Evolutionary conservation across 2,329 filamentous ascomycete species (phyloP).

Genomic region (Fonsecaea pedrosoi): DNA sequence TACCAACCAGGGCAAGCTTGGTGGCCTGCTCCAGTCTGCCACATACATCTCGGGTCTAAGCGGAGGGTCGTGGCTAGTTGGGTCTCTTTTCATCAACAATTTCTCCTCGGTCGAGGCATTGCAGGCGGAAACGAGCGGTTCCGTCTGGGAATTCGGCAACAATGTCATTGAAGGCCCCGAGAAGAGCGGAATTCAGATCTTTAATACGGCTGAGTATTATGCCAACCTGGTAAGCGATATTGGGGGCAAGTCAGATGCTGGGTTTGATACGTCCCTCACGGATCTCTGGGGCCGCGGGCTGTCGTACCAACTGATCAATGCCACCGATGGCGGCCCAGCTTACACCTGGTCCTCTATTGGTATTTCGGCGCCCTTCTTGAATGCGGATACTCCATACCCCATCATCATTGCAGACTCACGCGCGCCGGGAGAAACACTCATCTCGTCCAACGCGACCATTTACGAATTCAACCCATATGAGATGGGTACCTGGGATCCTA

Average conservation of each 20-base stretch:
- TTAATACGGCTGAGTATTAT: constrained; percentile 69
- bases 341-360: constrained; percentile 86
- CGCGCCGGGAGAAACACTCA: constrained; percentile 64
- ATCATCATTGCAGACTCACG: constrained; percentile 74
- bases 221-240: constrained; percentile 65
- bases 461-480: constrained; percentile 77
- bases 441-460: constrained; percentile 75
- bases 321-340: constrained; percentile 71
- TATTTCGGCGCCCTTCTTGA: constrained; percentile 65
- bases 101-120: constrained; percentile 72
- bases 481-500: constrained; percentile 82
- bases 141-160: constrained; percentile 68
- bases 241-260: constrained; percentile 65
- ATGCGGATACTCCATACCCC: constrained; percentile 72
- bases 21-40: constrained; percentile 78
- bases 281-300: constrained; percentile 90
- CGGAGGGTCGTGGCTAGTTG: constrained; percentile 83
- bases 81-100: constrained; percentile 79
- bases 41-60: constrained; percentile 84
- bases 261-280: constrained; percentile 75
- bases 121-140: constrained; percentile 51
- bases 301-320: constrained; percentile 85
- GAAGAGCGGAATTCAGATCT: constrained; percentile 57
- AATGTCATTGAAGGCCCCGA: constrained; percentile 67
- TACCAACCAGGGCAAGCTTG: constrained; percentile 70